These are phyloP conservation scores for Xerocomellus amylosporus DNA, from an alignment of 768 basidiomycete genomes.

Conservation along the genomic window DNA sequence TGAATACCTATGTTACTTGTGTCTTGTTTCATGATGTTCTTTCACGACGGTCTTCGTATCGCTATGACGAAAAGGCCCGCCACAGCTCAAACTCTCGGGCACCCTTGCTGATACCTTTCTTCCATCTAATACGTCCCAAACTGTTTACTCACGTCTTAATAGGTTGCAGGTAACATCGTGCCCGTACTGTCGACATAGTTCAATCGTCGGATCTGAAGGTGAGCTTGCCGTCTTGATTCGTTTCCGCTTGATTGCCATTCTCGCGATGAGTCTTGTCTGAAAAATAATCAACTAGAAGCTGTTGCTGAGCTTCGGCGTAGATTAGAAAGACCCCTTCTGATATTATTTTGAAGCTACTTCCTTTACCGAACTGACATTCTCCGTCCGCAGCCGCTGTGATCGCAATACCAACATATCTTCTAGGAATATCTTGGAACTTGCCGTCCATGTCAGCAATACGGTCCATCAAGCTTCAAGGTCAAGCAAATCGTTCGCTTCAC, in stretches of 20 bases:
- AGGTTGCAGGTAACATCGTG: neutral
- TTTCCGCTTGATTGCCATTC: neutral
- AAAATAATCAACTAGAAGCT: conserved; percentile 85
- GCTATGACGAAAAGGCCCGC: conserved; percentile 87
- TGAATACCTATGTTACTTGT: neutral
- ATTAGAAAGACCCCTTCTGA: conserved; percentile 46
- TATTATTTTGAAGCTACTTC: neutral
- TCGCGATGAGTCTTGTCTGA: conserved; percentile 27
- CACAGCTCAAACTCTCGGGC: conserved; percentile 87
- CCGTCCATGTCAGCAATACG: neutral
- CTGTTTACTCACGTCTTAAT: neutral
- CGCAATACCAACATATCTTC: too few relatives aligned
- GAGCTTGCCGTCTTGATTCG: neutral
- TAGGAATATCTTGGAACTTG: neutral
- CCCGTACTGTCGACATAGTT: neutral
- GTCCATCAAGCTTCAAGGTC: neutral
- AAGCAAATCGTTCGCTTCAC: neutral
- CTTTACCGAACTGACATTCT: neutral
- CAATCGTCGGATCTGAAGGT: neutral
- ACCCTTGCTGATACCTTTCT: conserved; percentile 57
- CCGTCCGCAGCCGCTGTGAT: neutral
- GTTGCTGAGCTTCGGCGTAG: conserved; percentile 76
- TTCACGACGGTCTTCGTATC: conserved; percentile 92
- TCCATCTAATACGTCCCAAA: neutral
- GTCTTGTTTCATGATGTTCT: conserved; percentile 14